Evolutionary conservation across 345 rosid species (phyloP).

Genomic region (Eucalyptus rudis): DNA sequence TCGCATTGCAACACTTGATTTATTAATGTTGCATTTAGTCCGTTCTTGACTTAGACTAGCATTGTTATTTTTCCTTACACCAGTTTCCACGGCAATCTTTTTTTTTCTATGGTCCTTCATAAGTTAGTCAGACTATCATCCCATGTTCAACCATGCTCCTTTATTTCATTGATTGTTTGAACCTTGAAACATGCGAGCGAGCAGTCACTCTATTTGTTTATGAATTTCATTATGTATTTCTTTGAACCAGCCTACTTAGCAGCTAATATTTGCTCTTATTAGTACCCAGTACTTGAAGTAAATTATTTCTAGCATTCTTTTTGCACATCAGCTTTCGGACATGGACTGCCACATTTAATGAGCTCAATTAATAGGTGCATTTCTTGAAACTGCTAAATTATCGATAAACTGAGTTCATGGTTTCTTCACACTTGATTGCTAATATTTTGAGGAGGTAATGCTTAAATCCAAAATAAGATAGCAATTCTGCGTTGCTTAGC

Average conservation of each 20-base stretch:
- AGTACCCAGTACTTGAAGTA: neutral
- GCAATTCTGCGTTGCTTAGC: neutral
- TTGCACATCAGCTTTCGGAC: neutral
- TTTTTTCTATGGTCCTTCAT: neutral
- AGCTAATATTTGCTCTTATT: neutral
- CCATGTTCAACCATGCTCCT: neutral
- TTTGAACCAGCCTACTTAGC: neutral
- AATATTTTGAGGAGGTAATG: neutral
- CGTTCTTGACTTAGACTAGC: neutral
- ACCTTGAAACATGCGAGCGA: neutral
- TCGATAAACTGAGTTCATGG: neutral
- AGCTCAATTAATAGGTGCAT: neutral
- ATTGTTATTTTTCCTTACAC: neutral
- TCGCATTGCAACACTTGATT: neutral
- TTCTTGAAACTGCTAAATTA: neutral
- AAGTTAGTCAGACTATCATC: neutral
- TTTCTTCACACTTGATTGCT: neutral
- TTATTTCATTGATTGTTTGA: neutral
- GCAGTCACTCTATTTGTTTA: neutral
- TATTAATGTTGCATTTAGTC: neutral
- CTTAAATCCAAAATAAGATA: neutral
- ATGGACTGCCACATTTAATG: neutral
- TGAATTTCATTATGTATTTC: neutral
- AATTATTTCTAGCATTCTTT: too few relatives aligned
- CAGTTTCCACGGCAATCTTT: neutral